Percentiles rank a stretch among this genome's conserved stretches.
These are phyloP conservation scores for Pueraria montana DNA, from an alignment of 306 rosid genomes.

Conservation along the genomic window DNA sequence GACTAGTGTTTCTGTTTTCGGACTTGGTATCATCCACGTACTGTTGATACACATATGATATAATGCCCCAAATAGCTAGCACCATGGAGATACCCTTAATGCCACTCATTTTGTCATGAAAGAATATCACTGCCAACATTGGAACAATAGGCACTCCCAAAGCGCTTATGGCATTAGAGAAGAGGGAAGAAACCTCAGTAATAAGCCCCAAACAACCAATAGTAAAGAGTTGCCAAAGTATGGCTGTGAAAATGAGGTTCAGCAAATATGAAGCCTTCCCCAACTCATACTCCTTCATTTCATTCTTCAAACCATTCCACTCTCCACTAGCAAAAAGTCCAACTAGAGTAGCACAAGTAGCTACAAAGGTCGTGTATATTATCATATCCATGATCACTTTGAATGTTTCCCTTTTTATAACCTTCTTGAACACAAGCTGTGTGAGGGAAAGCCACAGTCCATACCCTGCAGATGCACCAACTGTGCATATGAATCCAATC, in stretches of 20 bases:
- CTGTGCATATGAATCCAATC: conserved; percentile 49
- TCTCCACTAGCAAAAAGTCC: conserved; percentile 58
- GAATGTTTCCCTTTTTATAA: conserved; percentile 39
- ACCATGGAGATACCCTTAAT: conserved; percentile 51
- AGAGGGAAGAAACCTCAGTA: conserved; percentile 47
- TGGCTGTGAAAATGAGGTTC: conserved; percentile 38
- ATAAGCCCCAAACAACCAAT: conserved; percentile 50
- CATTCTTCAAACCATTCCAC: conserved; percentile 40
- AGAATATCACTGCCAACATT: conserved; percentile 45
- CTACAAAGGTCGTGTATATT: conserved; percentile 26
- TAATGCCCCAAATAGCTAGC: conserved; percentile 50
- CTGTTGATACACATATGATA: conserved; percentile 51
- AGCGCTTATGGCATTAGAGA: conserved; percentile 48
- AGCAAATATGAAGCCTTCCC: conserved; percentile 47
- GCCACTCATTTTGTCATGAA: conserved; percentile 51
- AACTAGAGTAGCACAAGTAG: conserved; percentile 25
- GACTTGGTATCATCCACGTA: conserved; percentile 43
- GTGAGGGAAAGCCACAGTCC: conserved; percentile 47
- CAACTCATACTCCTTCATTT: conserved; percentile 46
- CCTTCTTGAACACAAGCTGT: conserved; percentile 45
- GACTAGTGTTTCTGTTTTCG: not conserved
- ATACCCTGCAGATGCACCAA: conserved; percentile 51
- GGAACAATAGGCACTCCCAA: conserved; percentile 50
- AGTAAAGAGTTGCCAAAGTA: conserved; percentile 41
- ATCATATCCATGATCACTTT: conserved; percentile 47